Percentiles rank a stretch among this genome's conserved stretches.
These are phyloP conservation scores for Akanthomyces dipterigenus DNA, from an alignment of 2,329 filamentous ascomycete genomes.

Conservation along the genomic window DNA sequence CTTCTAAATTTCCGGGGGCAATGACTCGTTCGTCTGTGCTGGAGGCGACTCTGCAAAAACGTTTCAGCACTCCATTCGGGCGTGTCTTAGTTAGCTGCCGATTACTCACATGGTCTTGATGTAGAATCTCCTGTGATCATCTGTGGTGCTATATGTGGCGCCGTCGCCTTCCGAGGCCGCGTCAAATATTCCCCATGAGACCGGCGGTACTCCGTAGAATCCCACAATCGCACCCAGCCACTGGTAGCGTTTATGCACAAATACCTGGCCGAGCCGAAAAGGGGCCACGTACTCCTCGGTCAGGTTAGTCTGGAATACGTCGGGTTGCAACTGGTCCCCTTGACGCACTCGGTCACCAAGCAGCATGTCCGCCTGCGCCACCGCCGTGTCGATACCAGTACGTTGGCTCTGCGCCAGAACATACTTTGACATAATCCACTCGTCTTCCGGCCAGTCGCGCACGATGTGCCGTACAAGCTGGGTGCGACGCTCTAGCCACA, in stretches of 20 bases:
- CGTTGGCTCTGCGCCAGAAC: slow-evolving; percentile 52
- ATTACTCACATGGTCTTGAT: slow-evolving; percentile 70
- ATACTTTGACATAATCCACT: slow-evolving; percentile 62
- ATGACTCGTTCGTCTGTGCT: slow-evolving; percentile 27
- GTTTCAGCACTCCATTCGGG: not conserved
- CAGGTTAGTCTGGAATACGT: slow-evolving; percentile 25
- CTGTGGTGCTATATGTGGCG: slow-evolving; percentile 17
- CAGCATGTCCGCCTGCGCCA: slow-evolving; percentile 17
- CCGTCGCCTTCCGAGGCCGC: not conserved
- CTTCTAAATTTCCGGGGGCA: slow-evolving; percentile 69
- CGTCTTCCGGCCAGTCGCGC: slow-evolving; percentile 52
- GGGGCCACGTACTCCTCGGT: slow-evolving; percentile 20
- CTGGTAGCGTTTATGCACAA: slow-evolving; percentile 71
- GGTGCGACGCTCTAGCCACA: slow-evolving; percentile 56
- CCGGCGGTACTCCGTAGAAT: slow-evolving; percentile 30
- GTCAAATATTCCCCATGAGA: not conserved
- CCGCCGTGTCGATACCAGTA: slow-evolving; percentile 19
- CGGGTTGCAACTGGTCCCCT: slow-evolving; percentile 36
- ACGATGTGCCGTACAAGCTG: slow-evolving; percentile 43
- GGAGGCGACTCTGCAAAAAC: slow-evolving; percentile 19
- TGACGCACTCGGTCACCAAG: slow-evolving; percentile 19
- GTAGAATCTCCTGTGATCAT: slow-evolving; percentile 65
- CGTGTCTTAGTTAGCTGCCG: not conserved
- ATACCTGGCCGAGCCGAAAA: slow-evolving; percentile 75
- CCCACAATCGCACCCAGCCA: slow-evolving; percentile 80